A percentile compares a stretch with the other conserved stretches of the same genome.
These are phyloP conservation scores for Talaromyces sp. DNA, from an alignment of 2,329 filamentous ascomycete species.

Conservation along the genomic window DNA sequence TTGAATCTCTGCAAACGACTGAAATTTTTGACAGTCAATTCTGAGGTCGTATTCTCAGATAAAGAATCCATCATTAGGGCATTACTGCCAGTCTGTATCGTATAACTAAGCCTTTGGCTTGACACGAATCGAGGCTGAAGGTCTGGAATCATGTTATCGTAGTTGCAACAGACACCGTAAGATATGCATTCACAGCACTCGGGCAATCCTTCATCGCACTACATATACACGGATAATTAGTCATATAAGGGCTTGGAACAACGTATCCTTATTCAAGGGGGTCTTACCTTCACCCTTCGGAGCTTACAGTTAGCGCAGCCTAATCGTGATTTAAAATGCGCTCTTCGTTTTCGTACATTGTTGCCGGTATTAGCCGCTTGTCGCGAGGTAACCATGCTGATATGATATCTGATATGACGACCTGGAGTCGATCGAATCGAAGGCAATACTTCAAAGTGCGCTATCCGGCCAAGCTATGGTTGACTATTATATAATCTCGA, in stretches of 20 bases:
- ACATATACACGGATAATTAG: background rate
- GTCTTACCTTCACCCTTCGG: constrained; percentile 7
- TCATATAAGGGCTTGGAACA: background rate
- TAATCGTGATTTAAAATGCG: constrained; percentile 2
- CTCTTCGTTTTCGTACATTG: background rate
- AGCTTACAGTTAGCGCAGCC: constrained; percentile 8
- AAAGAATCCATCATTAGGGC: background rate
- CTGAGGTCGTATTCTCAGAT: background rate
- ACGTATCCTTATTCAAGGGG: background rate
- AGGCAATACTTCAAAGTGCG: background rate
- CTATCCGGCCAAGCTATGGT: background rate
- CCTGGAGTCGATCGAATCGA: background rate
- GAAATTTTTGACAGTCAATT: background rate
- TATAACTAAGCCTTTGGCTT: background rate
- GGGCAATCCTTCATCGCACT: constrained; percentile 7
- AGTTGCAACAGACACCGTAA: constrained; percentile 5
- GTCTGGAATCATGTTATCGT: background rate
- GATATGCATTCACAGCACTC: constrained; percentile 1
- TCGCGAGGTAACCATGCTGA: background rate
- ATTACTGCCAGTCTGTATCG: background rate
- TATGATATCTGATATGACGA: background rate
- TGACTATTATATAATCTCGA: background rate
- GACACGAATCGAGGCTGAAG: background rate
- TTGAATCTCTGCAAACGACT: constrained; percentile 1
- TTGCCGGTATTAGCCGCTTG: background rate